Base-by-base conservation (phyloP, 2,329 filamentous ascomycete genomes). In the Penicillium paneum region DNA sequence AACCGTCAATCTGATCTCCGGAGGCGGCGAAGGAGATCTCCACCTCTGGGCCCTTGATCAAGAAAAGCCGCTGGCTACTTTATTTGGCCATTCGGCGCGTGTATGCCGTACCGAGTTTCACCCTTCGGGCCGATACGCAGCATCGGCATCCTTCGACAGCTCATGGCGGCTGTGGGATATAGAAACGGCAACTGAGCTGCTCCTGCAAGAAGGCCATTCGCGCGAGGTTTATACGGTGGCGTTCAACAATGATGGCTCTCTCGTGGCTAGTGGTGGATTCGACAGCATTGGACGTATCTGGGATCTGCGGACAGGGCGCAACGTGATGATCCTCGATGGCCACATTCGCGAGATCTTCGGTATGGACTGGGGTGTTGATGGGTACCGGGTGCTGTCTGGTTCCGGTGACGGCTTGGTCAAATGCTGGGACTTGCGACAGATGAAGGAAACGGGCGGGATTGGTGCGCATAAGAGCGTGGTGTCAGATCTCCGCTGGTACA, bases 161-260 rank as follows among this genome's bases (percentile, higher is more conserved):
- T 96, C 94, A 0, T 99, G 94, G 94, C 85, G 93, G 41, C 79
- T 99, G 32, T 99, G 94, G 93, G 93, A 97, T 70, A 85, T 97
- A 0, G 86, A 90, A 63, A 94, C 88, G 0, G 90, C 86, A 0
- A 87, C 87, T 2, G 92, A 97, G 68, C 76, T 97, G 1, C 79
- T 96, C 1, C 80, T 95, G 1, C 94, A 99, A 72, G 93, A 97
- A 75, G 94, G 94, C 1, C 94, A 99, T 71, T 95, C 91, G 10
- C 85, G 93, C 52, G 94, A 95, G 58, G 94, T 97, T 12, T 97
- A 94, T 67, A 83, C 91, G 0, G 83, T 97, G 48, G 85, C 86
- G 67, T 97, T 97, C 78, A 96, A 96, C 70, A 83, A 83, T 0
- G 94, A 99, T 68, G 94, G 94, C 0, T 96, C 91, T 1, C 80